These are phyloP conservation scores for Moricandia arvensis DNA, from an alignment of 345 rosid species.

Conservation along the genomic window DNA sequence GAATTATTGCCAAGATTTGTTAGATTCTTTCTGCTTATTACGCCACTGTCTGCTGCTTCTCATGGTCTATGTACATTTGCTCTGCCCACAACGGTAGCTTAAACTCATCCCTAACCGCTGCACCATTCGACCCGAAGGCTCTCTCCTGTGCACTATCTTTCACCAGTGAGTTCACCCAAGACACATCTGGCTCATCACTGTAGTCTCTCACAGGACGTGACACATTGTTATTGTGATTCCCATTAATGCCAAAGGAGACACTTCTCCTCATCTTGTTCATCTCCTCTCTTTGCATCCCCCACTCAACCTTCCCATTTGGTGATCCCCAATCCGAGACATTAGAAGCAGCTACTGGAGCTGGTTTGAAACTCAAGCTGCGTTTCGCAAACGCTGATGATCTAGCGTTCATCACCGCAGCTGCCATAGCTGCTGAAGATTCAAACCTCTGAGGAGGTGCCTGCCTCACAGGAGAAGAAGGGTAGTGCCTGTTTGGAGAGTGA, in stretches of 20 bases:
- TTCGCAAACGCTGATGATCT: slow-evolving; percentile 84
- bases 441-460: slow-evolving; percentile 50
- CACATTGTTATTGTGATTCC: slow-evolving; percentile 35
- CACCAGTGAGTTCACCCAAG: slow-evolving; percentile 88
- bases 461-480: slow-evolving; percentile 63
- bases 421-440: slow-evolving; percentile 84
- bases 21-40: slow-evolving; percentile 28
- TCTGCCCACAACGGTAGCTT: slow-evolving; percentile 71
- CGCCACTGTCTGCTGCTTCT: slow-evolving; percentile 78
- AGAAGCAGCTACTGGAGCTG: slow-evolving; percentile 50
- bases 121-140: slow-evolving; percentile 37
- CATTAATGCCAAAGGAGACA: slow-evolving; percentile 70
- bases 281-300: slow-evolving; percentile 91
- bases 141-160: slow-evolving; percentile 61
- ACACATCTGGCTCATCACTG: slow-evolving; percentile 77
- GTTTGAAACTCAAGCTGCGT: slow-evolving; percentile 83
- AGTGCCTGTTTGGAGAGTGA: slow-evolving; percentile 55
- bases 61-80: slow-evolving; percentile 85
- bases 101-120: slow-evolving; percentile 41
- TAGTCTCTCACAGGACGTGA: slow-evolving; percentile 25
- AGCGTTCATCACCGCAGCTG: slow-evolving; percentile 85
- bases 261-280: slow-evolving; percentile 79
- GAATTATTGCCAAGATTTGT: slow-evolving; percentile 33
- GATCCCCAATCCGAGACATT: slow-evolving; percentile 75
- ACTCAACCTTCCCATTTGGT: slow-evolving; percentile 74